phyloP scores from a whole-genome alignment of 805 yeast genomes.

The Lipomyces lipofer region DNA sequence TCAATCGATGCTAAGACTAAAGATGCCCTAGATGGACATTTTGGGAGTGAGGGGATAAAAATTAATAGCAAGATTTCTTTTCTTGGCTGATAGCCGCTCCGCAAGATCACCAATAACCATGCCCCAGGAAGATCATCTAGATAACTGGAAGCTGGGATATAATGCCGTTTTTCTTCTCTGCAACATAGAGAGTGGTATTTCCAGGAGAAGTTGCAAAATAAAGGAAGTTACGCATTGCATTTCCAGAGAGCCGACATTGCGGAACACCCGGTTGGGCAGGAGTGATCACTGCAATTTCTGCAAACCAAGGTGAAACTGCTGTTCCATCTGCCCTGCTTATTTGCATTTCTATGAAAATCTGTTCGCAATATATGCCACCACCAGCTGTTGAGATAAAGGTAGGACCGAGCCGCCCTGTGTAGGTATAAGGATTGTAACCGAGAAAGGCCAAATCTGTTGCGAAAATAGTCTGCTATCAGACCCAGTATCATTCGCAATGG shows the following conservation, averaged over 20 bases:
- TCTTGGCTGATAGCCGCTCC: too few relatives aligned
- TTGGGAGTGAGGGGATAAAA: too few relatives aligned
- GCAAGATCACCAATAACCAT: too few relatives aligned
- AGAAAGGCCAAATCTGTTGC: neutral
- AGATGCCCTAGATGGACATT: too few relatives aligned
- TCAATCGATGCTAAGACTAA: too few relatives aligned
- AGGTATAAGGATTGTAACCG: neutral
- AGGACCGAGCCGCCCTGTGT: neutral
- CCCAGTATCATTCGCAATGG: slow-evolving; percentile 1
- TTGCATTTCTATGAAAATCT: too few relatives aligned
- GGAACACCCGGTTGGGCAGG: neutral
- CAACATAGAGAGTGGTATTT: neutral
- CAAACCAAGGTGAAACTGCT: neutral
- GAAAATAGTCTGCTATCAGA: slow-evolving; percentile 1
- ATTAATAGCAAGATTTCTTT: too few relatives aligned
- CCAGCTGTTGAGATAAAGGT: neutral
- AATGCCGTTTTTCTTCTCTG: slow-evolving; percentile 1
- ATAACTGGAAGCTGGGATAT: neutral
- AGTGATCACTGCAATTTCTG: neutral
- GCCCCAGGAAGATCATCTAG: neutral
- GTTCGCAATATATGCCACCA: too few relatives aligned
- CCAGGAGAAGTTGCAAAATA: neutral
- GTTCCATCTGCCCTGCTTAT: too few relatives aligned
- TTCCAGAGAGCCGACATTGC: neutral
- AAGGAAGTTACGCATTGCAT: neutral